Evolutionary conservation across 83 land plant species (phyloP), one percentile per base, ranked within the genome.

Genomic region (Thuja plicata): DNA sequence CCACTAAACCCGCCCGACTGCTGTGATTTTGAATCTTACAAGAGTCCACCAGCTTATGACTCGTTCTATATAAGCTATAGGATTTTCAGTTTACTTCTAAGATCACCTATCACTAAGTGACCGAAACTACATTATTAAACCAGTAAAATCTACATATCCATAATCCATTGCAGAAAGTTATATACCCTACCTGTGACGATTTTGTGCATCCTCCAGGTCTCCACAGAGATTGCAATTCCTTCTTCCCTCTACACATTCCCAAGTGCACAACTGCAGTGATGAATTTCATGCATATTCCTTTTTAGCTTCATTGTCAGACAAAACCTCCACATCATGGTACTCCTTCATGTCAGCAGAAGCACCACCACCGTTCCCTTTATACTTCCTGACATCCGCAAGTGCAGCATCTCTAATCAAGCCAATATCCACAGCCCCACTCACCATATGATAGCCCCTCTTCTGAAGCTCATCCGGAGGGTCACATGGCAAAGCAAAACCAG

Each of bases 401-500:
- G 96, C 97, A 19, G 93, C 94, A 80, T 91, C 86, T 89, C 96
- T 87, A 45, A 96, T 92, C 91, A 96, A 84, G 73, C 88, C 96
- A 66, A 94, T 87, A 87, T 97, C 98, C 37, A 92, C 94, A 6
- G 97, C 93, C 35, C 98, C 98, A 2, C 96, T 87, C 77, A 97
- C 93, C 97, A 97, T 92, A 35, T 96, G 95, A 84, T 94, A 95
- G n/a, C 98, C 98, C 34, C 96, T 91, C 66, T 19, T 13, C 91
- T 88, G 88, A 88, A 94, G 50, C 24, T 88, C 92, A 74, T 87
- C 90, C 70, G 97, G 96, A 35, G 89, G 57, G 80, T 97, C 98
- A 60, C 88, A 91, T n/a, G 95, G 94, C 94, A 94, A 92, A 4
- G 97, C 95, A 84, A 97, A 97, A 5, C 98, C 97, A 6, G 85